Evolutionary conservation across 768 basidiomycete genomes (phyloP).

Genomic region (Lactifluus echinatus): DNA sequence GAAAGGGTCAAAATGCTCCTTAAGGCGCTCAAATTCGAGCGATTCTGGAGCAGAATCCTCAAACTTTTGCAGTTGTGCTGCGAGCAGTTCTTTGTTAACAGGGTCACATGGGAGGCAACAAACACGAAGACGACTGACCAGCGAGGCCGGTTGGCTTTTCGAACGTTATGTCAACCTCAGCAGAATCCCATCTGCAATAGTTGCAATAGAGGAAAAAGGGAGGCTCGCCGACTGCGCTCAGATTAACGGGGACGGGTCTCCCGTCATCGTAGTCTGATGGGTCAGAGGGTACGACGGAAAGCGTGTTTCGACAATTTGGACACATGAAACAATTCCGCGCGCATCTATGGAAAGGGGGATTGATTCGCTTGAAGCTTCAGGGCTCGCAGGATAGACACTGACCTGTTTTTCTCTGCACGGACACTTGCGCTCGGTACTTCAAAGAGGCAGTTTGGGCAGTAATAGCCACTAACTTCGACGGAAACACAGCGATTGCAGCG

Average conservation of each 20-base stretch:
- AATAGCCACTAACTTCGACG: constrained; percentile 93
- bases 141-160: constrained; percentile 96
- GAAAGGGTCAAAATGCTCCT: constrained; percentile 96
- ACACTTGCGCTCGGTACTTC: constrained; percentile 98
- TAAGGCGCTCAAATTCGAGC: constrained; percentile 87
- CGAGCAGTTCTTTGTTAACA: constrained; percentile 4
- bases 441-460: constrained; percentile 96
- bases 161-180: constrained; percentile 83
- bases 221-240: constrained; percentile 64
- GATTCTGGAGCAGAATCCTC: constrained; percentile 81
- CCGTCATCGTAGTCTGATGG: constrained; percentile 54
- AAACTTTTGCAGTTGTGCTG: constrained; percentile 85
- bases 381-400: constrained; percentile 14
- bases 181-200: constrained; percentile 92
- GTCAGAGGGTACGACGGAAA: constrained; percentile 88
- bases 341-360: constrained; percentile 49
- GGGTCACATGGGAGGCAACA: background rate
- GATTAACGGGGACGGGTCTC: constrained; percentile 39
- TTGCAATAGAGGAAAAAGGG: constrained; percentile 91
- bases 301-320: constrained; percentile 83
- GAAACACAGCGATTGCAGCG: constrained; percentile 89
- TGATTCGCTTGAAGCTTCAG: background rate
- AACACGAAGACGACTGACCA: constrained; percentile 38
- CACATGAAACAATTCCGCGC: constrained; percentile 97
- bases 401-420: constrained; percentile 97